phyloP scores from a whole-genome alignment of 192 early-diverging fungal species.

The Pilaira anomala region DNA sequence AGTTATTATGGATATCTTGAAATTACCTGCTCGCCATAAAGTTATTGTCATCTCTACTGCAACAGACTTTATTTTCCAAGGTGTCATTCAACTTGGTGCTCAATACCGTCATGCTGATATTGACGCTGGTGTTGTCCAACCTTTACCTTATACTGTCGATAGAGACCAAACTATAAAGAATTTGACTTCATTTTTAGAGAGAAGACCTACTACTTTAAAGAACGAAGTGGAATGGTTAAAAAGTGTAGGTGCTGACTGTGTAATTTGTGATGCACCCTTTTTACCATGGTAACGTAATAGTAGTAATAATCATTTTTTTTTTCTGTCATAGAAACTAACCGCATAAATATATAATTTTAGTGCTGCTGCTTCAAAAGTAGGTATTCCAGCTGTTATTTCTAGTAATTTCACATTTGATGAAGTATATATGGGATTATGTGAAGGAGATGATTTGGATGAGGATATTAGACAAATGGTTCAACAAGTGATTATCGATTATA shows the following conservation, averaged over 20 bases:
- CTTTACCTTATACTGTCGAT: constrained; percentile 58
- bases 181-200: constrained; percentile 43
- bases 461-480: constrained; percentile 37
- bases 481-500: constrained; percentile 48
- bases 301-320: constrained; percentile 1
- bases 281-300: constrained; percentile 45
- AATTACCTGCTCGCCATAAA: constrained; percentile 39
- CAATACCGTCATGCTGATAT: constrained; percentile 54
- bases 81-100: constrained; percentile 46
- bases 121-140: constrained; percentile 61
- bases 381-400: constrained; percentile 53
- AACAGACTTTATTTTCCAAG: constrained; percentile 55
- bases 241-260: constrained; percentile 50
- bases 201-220: constrained; percentile 37
- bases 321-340: neutral
- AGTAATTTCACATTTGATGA: constrained; percentile 66
- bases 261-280: constrained; percentile 56
- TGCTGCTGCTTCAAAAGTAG: constrained; percentile 47
- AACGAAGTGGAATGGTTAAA: constrained; percentile 51
- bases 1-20: constrained; percentile 49
- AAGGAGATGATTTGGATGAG: constrained; percentile 49
- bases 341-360: constrained; percentile 24
- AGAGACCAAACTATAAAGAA: constrained; percentile 52
- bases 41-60: constrained; percentile 57
- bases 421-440: constrained; percentile 50